phyloP scores from a whole-genome alignment of 805 yeast species.

The Candida ipomoeae region DNA sequence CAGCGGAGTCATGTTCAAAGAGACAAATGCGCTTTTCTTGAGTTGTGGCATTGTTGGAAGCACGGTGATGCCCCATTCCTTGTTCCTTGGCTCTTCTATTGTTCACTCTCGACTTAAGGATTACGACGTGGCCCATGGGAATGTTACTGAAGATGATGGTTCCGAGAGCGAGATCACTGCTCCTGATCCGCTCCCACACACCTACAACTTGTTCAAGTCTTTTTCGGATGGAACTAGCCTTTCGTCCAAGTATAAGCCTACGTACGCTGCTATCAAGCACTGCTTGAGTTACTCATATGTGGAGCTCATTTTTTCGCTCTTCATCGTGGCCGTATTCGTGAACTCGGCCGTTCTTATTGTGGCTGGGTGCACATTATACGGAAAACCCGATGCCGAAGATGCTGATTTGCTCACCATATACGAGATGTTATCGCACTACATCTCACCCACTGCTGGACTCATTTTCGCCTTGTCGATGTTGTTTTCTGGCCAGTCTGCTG shows the following conservation, averaged over 20 bases:
- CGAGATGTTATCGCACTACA: slow-evolving; percentile 40
- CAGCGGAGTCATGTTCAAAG: slow-evolving; percentile 26
- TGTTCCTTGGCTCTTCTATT: slow-evolving; percentile 41
- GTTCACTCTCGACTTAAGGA: slow-evolving; percentile 43
- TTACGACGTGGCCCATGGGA: slow-evolving; percentile 34
- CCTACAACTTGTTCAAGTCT: slow-evolving; percentile 18
- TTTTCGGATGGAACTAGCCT: slow-evolving; percentile 30
- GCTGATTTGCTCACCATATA: slow-evolving; percentile 44
- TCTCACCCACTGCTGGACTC: slow-evolving; percentile 43
- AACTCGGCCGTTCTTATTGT: slow-evolving; percentile 44
- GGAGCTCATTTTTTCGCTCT: slow-evolving; percentile 38
- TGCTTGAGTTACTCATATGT: slow-evolving; percentile 38
- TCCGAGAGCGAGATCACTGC: background rate
- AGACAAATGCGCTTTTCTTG: slow-evolving; percentile 38
- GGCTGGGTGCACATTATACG: slow-evolving; percentile 39
- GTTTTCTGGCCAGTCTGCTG: slow-evolving; percentile 45
- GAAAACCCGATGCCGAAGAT: slow-evolving; percentile 43
- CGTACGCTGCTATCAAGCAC: slow-evolving; percentile 39
- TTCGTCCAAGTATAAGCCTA: slow-evolving; percentile 35
- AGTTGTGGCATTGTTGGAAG: slow-evolving; percentile 46
- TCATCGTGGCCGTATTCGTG: slow-evolving; percentile 42
- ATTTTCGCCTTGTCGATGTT: slow-evolving; percentile 44
- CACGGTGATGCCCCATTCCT: slow-evolving; percentile 46
- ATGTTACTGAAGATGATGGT: background rate
- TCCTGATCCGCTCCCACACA: slow-evolving; percentile 13